Conservation (phyloP, 2,329 filamentous ascomycete species). For the Fusarium haematococcum region DNA sequence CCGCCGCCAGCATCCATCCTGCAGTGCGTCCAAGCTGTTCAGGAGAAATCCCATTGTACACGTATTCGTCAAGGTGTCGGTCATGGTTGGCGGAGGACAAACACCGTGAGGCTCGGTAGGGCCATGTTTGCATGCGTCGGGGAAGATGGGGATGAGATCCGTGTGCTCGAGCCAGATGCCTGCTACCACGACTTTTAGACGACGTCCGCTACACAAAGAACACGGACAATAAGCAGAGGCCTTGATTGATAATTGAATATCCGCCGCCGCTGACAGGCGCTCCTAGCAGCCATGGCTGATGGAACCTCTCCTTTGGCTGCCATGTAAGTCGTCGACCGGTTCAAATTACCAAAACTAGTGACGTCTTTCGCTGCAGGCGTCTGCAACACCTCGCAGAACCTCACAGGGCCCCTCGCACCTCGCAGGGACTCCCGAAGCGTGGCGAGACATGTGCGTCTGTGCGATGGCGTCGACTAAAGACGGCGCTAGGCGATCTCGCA, state of each 20-base stretch:
- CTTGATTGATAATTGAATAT: conserved; percentile 19
- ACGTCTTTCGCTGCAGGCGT: conserved; percentile 41
- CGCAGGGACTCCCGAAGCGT: conserved; percentile 44
- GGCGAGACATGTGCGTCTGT: conserved; percentile 43
- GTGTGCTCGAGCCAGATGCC: conserved; percentile 21
- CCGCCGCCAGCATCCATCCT: conserved; percentile 4
- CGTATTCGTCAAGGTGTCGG: conserved; percentile 8
- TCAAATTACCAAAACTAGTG: conserved; percentile 43
- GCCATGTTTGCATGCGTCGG: conserved; percentile 16
- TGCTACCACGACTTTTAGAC: conserved; percentile 2
- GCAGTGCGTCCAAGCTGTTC: conserved; percentile 24
- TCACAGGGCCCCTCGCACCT: conserved; percentile 30
- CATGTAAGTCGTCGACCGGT: conserved; percentile 28
- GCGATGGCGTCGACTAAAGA: conserved; percentile 39
- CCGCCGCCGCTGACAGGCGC: conserved; percentile 4
- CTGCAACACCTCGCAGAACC: conserved; percentile 33
- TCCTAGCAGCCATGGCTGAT: not conserved
- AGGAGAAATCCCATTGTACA: not conserved
- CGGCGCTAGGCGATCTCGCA: conserved; percentile 39
- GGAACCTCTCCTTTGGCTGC: conserved; percentile 13
- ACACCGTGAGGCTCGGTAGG: conserved; percentile 17
- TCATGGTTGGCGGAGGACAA: conserved; percentile 28
- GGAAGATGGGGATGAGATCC: conserved; percentile 19
- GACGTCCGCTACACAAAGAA: conserved; percentile 11
- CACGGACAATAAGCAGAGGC: conserved; percentile 7